phyloP scores from a whole-genome alignment of 805 yeast genomes.

The Lachancea sp. region DNA sequence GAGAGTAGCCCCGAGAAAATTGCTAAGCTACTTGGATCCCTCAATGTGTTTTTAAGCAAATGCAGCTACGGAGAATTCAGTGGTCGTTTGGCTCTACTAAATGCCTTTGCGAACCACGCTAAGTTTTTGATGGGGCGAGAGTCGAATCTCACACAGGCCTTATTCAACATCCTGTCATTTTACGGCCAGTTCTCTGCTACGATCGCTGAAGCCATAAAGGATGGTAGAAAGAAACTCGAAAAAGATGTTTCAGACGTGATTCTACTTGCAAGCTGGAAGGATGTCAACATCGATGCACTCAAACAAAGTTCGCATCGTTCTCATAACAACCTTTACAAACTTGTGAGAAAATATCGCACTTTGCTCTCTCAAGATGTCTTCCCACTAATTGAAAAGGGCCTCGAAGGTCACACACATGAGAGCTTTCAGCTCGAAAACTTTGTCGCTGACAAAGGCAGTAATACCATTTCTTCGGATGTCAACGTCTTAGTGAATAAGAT shows the following conservation, averaged over 20 bases:
- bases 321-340: conserved; percentile 75
- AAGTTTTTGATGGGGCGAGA: conserved; percentile 25
- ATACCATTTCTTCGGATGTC: conserved; percentile 9
- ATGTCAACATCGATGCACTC: conserved; percentile 86
- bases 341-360: conserved; percentile 74
- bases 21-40: conserved; percentile 42
- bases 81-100: conserved; percentile 52
- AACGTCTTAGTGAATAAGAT: conserved; percentile 30
- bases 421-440: conserved; percentile 6
- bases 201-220: conserved; percentile 41
- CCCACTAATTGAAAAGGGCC: conserved; percentile 54
- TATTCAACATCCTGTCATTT: conserved; percentile 42
- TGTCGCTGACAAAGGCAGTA: conserved; percentile 11
- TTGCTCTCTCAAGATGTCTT: conserved; percentile 48
- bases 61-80: conserved; percentile 70
- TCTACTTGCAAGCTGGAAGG: conserved; percentile 92
- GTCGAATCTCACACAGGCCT: conserved; percentile 20
- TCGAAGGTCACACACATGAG: conserved; percentile 12
- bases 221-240: conserved; percentile 50
- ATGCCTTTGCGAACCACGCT: conserved; percentile 58
- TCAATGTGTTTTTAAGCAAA: conserved; percentile 70
- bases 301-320: conserved; percentile 91
- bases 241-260: conserved; percentile 83
- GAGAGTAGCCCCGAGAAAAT: conserved; percentile 29
- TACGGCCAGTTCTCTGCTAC: conserved; percentile 57